Evolutionary conservation across 176 grass and related monocot genomes (phyloP), one percentile per base, ranked within the genome.

Genomic region (Metroxylon sagu): DNA sequence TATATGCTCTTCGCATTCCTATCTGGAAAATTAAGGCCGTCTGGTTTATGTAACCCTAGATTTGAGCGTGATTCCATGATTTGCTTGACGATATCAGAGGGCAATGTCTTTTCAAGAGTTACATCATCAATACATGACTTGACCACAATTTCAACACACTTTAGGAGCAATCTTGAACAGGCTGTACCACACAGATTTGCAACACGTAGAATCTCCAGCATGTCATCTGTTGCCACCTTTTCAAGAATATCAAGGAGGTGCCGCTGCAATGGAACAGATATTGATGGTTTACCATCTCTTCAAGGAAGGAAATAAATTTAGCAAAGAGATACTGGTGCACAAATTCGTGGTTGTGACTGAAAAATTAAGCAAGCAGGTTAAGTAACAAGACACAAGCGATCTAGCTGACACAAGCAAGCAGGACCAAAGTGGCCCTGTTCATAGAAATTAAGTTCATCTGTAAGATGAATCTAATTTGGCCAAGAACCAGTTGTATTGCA

Each of bases 241-340:
- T 67, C 26, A 31, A 67, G 50, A 19, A 67, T 67, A 26, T 67
- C 64, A 19, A 67, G 26, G 1, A 67, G 64, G 16, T n/a, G 50
- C 64, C 64, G 26, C 64, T 67, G 64, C 64, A 67, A 67, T 30
- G 16, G 35, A 31, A 8, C 17, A 25, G 48, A 65, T 51, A 27
- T 14, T 51, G 10, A 50, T 28, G 14, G 27, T 21, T 16, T 51
- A 27, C 18, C 35, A 26, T 52, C 12, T 51, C 16, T 17, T 14
- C 61, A 6, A 50, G 18, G 39, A 50, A 29, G 5, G 0, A 28
- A 21, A 65, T 16, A 17, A 65, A 49, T 50, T 43, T 12, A 43
- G 10, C 2, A 1, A 43, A 43, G 35, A 7, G 19, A 39, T 16
- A 50, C 21, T 19, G 5, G 21, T 18, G 18, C n/a, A 8, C 10